Evolutionary conservation across 768 basidiomycete genomes (phyloP).

Genomic region (Termitomyces sp.): DNA sequence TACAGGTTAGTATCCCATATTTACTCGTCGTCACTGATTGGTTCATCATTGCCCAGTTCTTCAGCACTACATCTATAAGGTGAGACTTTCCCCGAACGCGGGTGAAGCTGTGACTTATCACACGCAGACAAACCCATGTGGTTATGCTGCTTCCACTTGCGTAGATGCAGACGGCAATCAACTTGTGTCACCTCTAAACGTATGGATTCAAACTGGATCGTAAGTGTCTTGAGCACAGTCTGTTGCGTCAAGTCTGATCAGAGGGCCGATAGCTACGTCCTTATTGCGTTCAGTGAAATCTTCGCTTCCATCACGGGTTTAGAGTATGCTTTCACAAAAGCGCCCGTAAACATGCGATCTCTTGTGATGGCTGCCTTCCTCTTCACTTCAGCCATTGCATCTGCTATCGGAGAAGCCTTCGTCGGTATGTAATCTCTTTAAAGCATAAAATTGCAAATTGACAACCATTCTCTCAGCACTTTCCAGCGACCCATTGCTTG

Average conservation of each 20-base stretch:
- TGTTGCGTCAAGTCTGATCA: neutral
- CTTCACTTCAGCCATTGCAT: constrained; percentile 54
- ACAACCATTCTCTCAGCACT: constrained; percentile 34
- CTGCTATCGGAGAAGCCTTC: constrained; percentile 66
- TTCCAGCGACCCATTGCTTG: constrained; percentile 65
- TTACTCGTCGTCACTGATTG: neutral
- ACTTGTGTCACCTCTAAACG: constrained; percentile 56
- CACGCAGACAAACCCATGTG: constrained; percentile 39
- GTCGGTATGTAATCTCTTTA: constrained; percentile 41
- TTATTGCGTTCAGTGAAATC: constrained; percentile 71
- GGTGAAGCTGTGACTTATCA: constrained; percentile 17
- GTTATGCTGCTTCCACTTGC: constrained; percentile 50
- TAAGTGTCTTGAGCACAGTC: constrained; percentile 21
- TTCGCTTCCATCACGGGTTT: constrained; percentile 77
- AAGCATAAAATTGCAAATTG: neutral
- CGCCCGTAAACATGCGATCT: constrained; percentile 82
- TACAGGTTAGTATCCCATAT: constrained; percentile 28
- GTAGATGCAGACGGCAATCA: constrained; percentile 29
- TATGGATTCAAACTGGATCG: constrained; percentile 74
- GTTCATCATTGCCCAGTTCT: constrained; percentile 36
- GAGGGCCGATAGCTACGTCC: constrained; percentile 39
- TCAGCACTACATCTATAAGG: constrained; percentile 73
- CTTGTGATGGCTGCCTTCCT: constrained; percentile 72
- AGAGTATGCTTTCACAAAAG: constrained; percentile 88
- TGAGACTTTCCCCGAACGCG: constrained; percentile 27